phyloP scores from a whole-genome alignment of 2,329 filamentous ascomycete species.

The Ophiostoma ulmi region DNA sequence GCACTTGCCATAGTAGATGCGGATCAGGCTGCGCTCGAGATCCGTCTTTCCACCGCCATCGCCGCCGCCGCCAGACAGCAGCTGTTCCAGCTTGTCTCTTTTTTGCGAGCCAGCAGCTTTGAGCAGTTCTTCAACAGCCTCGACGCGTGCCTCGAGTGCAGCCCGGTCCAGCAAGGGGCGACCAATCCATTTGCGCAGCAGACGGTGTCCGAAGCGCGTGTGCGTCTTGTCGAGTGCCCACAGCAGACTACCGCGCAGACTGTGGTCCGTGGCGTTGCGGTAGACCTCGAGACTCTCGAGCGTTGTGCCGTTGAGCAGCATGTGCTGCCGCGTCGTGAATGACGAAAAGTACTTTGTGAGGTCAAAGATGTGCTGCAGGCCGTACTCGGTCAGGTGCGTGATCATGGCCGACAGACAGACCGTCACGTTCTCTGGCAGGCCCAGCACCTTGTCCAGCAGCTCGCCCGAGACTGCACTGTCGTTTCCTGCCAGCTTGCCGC shows the following conservation, averaged over 20 bases:
- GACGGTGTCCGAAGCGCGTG: constrained; percentile 80
- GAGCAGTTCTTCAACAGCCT: constrained; percentile 81
- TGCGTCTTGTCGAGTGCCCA: constrained; percentile 93
- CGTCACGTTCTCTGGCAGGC: constrained; percentile 77
- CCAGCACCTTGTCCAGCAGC: constrained; percentile 79
- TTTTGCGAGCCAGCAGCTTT: constrained; percentile 59
- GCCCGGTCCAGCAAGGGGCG: constrained; percentile 74
- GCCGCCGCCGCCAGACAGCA: constrained; percentile 45
- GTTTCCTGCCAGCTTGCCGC: constrained; percentile 47
- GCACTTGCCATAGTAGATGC: constrained; percentile 97
- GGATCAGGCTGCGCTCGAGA: constrained; percentile 85
- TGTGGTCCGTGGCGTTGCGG: constrained; percentile 84
- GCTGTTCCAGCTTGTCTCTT: constrained; percentile 66
- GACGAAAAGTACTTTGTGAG: constrained; percentile 95
- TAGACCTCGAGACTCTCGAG: constrained; percentile 93
- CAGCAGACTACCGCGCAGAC: constrained; percentile 81
- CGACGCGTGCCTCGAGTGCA: constrained; percentile 70
- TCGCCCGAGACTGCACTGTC: constrained; percentile 52
- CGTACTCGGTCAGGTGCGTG: constrained; percentile 83
- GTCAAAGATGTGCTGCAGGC: constrained; percentile 90
- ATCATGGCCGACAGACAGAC: constrained; percentile 97
- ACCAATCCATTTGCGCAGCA: constrained; percentile 92
- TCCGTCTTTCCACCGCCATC: constrained; percentile 59
- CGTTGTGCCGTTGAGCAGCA: constrained; percentile 93
- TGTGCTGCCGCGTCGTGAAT: constrained; percentile 89